Conservation (phyloP, 208 protist genomes). For the Trichomonas gallinae region DNA sequence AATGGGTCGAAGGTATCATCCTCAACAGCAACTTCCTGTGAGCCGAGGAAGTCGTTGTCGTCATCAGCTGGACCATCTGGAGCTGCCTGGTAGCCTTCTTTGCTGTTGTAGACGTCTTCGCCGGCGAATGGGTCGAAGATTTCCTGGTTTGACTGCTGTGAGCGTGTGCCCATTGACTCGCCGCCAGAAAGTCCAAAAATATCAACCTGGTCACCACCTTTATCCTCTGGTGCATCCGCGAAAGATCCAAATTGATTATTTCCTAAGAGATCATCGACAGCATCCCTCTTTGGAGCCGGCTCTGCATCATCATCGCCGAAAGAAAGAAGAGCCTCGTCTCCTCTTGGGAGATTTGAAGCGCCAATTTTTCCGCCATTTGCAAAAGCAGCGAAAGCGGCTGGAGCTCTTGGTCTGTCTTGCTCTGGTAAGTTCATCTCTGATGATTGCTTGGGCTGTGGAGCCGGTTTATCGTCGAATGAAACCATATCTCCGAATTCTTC, state of each 20-base stretch:
- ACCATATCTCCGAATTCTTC: neutral
- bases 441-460: neutral
- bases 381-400: neutral
- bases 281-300: neutral
- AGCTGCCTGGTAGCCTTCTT: neutral
- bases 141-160: neutral
- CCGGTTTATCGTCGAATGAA: neutral
- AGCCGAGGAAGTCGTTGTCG: neutral
- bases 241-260: neutral
- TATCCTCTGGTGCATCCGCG: neutral
- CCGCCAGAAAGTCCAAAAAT: neutral
- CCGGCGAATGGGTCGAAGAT: neutral
- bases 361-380: neutral
- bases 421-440: neutral
- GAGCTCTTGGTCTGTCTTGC: neutral
- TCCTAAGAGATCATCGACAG: neutral
- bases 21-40: neutral
- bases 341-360: neutral
- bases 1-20: neutral
- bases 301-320: neutral
- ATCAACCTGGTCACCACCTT: neutral
- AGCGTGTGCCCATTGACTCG: neutral
- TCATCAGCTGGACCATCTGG: neutral
- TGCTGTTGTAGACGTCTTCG: neutral
- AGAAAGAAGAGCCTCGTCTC: neutral